A percentile compares a stretch with the other conserved stretches of the same genome.
These are phyloP conservation scores for Apophysomyces sp. DNA, from an alignment of 371 early-diverging fungal species.

Conservation along the genomic window DNA sequence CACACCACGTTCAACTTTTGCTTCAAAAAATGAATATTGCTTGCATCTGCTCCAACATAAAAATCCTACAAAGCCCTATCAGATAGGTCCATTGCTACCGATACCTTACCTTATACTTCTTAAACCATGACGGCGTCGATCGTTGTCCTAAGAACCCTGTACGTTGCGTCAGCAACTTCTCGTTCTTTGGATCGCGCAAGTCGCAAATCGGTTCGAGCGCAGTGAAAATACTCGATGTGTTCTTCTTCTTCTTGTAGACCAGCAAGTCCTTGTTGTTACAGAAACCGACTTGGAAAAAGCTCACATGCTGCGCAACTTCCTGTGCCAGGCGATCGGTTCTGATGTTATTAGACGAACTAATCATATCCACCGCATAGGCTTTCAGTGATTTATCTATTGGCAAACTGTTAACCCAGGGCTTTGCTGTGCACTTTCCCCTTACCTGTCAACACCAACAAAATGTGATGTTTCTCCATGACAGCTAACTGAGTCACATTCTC, in stretches of 20 bases:
- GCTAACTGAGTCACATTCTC: constrained; percentile 46
- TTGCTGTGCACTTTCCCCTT: not conserved
- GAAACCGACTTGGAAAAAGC: constrained; percentile 78
- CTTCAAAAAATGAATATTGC: constrained; percentile 72
- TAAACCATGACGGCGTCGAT: constrained; percentile 43
- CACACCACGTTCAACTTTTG: constrained; percentile 83
- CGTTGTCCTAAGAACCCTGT: constrained; percentile 42
- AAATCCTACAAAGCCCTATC: constrained; percentile 54
- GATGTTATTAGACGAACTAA: constrained; percentile 43
- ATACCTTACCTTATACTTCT: constrained; percentile 30
- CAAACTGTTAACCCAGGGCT: not conserved
- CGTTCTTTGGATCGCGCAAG: constrained; percentile 41
- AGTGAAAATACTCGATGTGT: constrained; percentile 44
- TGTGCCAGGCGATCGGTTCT: constrained; percentile 42
- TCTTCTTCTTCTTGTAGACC: constrained; percentile 54
- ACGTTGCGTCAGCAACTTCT: constrained; percentile 30
- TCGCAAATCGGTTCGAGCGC: constrained; percentile 42
- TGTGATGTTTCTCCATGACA: constrained; percentile 47
- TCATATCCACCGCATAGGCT: constrained; percentile 63
- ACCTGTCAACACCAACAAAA: constrained; percentile 47
- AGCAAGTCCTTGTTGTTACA: constrained; percentile 64
- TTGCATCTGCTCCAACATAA: constrained; percentile 81
- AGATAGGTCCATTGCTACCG: not conserved
- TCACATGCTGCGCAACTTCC: constrained; percentile 66
- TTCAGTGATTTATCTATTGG: constrained; percentile 60